Evolutionary conservation across 2,329 filamentous ascomycete species (phyloP), one percentile per base, ranked within the genome.

Genomic region (Macrophomina phaseolina): DNA sequence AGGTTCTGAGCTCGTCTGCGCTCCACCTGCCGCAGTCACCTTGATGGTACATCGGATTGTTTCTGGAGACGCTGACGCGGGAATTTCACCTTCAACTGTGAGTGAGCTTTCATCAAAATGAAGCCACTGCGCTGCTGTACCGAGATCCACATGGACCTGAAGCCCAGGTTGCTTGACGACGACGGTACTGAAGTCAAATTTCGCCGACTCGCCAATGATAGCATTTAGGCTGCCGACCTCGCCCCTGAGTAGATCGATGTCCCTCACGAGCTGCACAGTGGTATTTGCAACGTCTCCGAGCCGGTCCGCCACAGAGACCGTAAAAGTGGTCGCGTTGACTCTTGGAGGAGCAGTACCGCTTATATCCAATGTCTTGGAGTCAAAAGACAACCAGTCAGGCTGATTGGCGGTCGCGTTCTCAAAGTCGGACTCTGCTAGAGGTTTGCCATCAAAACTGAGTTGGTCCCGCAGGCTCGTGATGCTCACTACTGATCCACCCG

Each of bases 311-410:
- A 88, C 85, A 5, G 81, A 81, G 49, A 93, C 80, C 0, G 83
- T 86, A 46, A 94, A 84, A 70, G 90, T 90, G 34, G 85, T 82
- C 4, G 88, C 86, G 58, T 82, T 81, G 3, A 87, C 85, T 61
- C 82, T 80, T n/a, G 81, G 73, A 0, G 89, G 87, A 2, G 90
- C 87, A 1, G 80, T 90, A 2, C 93, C 93, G 38, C 79, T 83
- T 6, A 97, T 78, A 0, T 79, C 80, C 74, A 93, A 85, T 0
- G 87, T 89, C 8, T 79, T 71, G 2, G 84, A 79, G 72, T 95
- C 84, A 64, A 95, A 86, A 0, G 80, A 80, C 32, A 96, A 76
- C 93, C 93, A 97, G 3, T 80, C 73, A 0, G 93, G 92, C 12
- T 88, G 75, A 32, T 84, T 78, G 0, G 85, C 82, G 0, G 83